phyloP scores from a whole-genome alignment of 139 green algal species.

The Tetratostichococcus sp. region DNA sequence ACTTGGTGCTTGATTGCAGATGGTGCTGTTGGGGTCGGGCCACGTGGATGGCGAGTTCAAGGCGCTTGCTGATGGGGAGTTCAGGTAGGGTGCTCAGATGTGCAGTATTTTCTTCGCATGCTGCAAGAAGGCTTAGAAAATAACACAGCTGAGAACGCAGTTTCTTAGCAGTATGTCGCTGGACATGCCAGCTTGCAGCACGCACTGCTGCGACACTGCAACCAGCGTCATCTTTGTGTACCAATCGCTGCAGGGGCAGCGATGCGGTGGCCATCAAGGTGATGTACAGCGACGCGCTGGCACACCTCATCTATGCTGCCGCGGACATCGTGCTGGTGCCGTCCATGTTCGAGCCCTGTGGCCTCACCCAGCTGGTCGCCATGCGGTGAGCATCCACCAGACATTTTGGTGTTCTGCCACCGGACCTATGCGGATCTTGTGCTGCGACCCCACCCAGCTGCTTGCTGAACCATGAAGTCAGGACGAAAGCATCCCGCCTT shows the following conservation, averaged over 20 bases:
- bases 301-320: slow-evolving; percentile 87
- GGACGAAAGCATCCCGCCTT: too few relatives aligned
- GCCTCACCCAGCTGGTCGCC: slow-evolving; percentile 87
- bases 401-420: too few relatives aligned
- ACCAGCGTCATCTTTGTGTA: too few relatives aligned
- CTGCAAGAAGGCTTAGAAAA: too few relatives aligned
- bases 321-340: slow-evolving; percentile 91
- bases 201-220: too few relatives aligned
- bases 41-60: slow-evolving; percentile 78
- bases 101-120: too few relatives aligned
- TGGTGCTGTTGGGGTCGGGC: slow-evolving; percentile 87
- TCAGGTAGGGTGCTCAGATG: slow-evolving; percentile 35
- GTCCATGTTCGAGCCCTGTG: slow-evolving; percentile 95
- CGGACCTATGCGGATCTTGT: background rate
- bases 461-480: too few relatives aligned
- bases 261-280: slow-evolving; percentile 46
- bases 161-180: too few relatives aligned
- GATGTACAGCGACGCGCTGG: slow-evolving; percentile 79
- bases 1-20: slow-evolving; percentile 11
- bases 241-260: slow-evolving; percentile 22
- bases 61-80: slow-evolving; percentile 60
- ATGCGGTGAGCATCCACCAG: slow-evolving; percentile 51
- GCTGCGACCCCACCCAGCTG: background rate
- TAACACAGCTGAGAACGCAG: too few relatives aligned
- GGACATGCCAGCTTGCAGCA: too few relatives aligned